These are phyloP conservation scores for Penicillium sp. DNA, from an alignment of 2,329 filamentous ascomycete genomes.

Conservation along the genomic window DNA sequence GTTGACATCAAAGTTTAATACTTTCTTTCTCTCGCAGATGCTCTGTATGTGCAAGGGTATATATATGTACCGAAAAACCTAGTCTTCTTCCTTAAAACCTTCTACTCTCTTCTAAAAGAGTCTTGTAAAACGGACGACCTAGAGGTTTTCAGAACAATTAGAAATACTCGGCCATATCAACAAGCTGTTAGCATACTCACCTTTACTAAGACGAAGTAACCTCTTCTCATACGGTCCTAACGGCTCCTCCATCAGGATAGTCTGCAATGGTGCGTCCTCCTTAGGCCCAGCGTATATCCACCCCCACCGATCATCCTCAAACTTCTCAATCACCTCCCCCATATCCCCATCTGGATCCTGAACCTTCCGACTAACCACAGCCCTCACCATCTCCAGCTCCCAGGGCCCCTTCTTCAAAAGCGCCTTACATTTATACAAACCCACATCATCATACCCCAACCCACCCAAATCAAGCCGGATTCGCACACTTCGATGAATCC, in stretches of 20 bases:
- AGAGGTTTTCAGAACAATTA: background rate
- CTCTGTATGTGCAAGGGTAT: background rate
- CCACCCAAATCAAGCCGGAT: constrained; percentile 19
- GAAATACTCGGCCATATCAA: background rate
- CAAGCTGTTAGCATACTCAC: background rate
- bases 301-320: constrained; percentile 13
- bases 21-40: background rate
- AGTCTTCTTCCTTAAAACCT: background rate
- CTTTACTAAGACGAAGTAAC: constrained; percentile 15
- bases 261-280: constrained; percentile 10
- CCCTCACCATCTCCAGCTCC: constrained; percentile 11
- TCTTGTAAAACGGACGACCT: background rate
- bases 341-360: constrained; percentile 5
- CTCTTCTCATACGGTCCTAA: constrained; percentile 17
- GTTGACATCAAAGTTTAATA: background rate
- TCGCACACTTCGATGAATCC: constrained; percentile 19
- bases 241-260: constrained; percentile 16
- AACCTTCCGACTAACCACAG: background rate
- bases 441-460: constrained; percentile 15
- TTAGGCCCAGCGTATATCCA: constrained; percentile 17
- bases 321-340: constrained; percentile 8
- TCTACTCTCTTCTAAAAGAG: background rate
- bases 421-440: constrained; percentile 17
- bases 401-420: constrained; percentile 18
- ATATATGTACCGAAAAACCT: background rate